phyloP scores from a whole-genome alignment of 352 stramenopile genomes.

The Pythium inflatum region DNA sequence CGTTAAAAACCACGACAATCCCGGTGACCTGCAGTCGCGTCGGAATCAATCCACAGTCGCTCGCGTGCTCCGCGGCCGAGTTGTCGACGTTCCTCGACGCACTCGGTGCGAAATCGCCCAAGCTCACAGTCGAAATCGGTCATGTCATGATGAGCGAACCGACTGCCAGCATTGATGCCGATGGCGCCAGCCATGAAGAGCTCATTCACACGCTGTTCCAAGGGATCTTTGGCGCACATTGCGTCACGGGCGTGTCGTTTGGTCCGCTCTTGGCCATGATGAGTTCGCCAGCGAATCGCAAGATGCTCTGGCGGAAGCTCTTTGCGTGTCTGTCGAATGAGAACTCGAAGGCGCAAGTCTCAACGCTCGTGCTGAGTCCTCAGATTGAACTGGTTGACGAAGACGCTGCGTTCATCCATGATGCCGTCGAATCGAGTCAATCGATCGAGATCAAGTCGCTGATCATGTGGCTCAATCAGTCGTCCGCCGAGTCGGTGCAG shows the following conservation, averaged over 20 bases:
- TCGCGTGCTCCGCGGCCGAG: conserved; percentile 6
- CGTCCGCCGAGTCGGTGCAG: conserved; percentile 3
- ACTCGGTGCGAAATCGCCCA: neutral
- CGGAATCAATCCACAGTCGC: neutral
- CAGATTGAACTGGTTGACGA: conserved; percentile 16
- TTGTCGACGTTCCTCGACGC: conserved; percentile 15
- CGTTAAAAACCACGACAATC: neutral
- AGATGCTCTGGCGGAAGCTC: conserved; percentile 13
- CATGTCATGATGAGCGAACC: conserved; percentile 9
- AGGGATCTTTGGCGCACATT: conserved; percentile 13
- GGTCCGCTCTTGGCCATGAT: conserved; percentile 20
- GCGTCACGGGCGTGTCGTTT: conserved; percentile 23
- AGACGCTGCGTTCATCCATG: conserved; percentile 15
- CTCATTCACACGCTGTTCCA: conserved; percentile 18
- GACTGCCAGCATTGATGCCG: neutral
- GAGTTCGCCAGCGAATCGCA: neutral
- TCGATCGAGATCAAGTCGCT: neutral
- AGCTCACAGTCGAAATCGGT: conserved; percentile 23
- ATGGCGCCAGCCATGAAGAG: neutral
- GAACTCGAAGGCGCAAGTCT: neutral
- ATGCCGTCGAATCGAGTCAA: neutral
- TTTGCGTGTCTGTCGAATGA: conserved; percentile 5
- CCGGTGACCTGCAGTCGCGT: conserved; percentile 12
- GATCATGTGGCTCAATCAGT: conserved; percentile 20
- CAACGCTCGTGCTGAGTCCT: conserved; percentile 15